phyloP scores from a whole-genome alignment of 192 early-diverging fungal species.

The Backusella macrospora region DNA sequence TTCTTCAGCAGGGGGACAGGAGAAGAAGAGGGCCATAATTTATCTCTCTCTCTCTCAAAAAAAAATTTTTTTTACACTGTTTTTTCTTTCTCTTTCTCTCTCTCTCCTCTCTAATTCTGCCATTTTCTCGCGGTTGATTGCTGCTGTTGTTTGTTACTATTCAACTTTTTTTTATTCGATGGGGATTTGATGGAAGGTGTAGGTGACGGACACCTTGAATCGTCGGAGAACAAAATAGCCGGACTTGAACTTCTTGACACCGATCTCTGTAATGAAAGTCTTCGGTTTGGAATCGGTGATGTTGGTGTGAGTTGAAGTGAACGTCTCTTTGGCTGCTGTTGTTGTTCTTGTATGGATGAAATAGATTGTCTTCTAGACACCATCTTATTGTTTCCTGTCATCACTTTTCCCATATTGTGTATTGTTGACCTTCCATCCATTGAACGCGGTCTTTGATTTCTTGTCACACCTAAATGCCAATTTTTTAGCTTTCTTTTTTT shows the following conservation, averaged over 20 bases:
- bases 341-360: not conserved
- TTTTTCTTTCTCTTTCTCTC: not conserved
- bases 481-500: not conserved
- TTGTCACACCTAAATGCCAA: not conserved
- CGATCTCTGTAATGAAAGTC: constrained; percentile 18
- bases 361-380: not conserved
- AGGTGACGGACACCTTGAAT: not conserved
- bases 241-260: constrained; percentile 19
- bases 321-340: not conserved
- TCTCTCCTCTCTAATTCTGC: not conserved
- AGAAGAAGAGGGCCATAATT: not conserved
- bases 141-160: not conserved
- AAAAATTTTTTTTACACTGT: not conserved
- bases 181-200: not conserved
- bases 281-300: not conserved
- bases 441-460: not conserved
- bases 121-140: constrained; percentile 4
- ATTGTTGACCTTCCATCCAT: no score
- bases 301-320: not conserved
- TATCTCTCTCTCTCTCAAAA: not conserved
- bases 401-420: not conserved
- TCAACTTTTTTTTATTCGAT: constrained; percentile 9
- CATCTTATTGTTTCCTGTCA: not conserved
- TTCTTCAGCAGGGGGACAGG: not conserved
- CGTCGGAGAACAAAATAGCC: not conserved